Percentiles rank a stretch among this genome's conserved stretches.
Conservation (phyloP, 2,329 filamentous ascomycete genomes). For the Hymenotorrendiella dingleyae region DNA sequence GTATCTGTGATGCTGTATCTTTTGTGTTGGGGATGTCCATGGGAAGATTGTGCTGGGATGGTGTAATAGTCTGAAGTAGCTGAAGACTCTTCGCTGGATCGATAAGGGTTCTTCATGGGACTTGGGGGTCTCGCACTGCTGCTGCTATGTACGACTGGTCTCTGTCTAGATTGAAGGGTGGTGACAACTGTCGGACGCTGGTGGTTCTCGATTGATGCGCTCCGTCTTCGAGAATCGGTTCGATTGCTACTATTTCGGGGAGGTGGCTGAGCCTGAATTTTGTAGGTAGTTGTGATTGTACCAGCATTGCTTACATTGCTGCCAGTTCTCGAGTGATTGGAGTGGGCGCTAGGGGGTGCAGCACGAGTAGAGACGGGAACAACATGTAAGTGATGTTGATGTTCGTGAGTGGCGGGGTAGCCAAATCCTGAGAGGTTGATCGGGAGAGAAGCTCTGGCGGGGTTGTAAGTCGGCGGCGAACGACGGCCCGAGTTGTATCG, state of each 20-base stretch:
- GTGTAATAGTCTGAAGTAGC: constrained; percentile 48
- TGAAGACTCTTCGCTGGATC: constrained; percentile 49
- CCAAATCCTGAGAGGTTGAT: constrained; percentile 33
- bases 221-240: constrained; percentile 39
- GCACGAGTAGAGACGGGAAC: constrained; percentile 38
- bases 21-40: constrained; percentile 34
- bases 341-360: constrained; percentile 26
- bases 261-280: constrained; percentile 47
- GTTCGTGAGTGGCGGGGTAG: neutral
- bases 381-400: constrained; percentile 41
- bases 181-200: constrained; percentile 49
- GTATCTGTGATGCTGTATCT: constrained; percentile 44
- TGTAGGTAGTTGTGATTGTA: constrained; percentile 49
- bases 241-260: constrained; percentile 42
- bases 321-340: constrained; percentile 32
- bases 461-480: constrained; percentile 41
- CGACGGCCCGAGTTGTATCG: constrained; percentile 39
- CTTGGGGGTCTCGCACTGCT: constrained; percentile 39
- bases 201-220: constrained; percentile 44
- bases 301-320: constrained; percentile 17
- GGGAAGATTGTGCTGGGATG: constrained; percentile 52
- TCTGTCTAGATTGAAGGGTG: constrained; percentile 41
- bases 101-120: constrained; percentile 47
- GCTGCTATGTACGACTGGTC: constrained; percentile 26
- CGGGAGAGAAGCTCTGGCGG: constrained; percentile 49